Evolutionary conservation across 78 protist species (phyloP).

Genomic region (Trichosphaerium sp.): DNA sequence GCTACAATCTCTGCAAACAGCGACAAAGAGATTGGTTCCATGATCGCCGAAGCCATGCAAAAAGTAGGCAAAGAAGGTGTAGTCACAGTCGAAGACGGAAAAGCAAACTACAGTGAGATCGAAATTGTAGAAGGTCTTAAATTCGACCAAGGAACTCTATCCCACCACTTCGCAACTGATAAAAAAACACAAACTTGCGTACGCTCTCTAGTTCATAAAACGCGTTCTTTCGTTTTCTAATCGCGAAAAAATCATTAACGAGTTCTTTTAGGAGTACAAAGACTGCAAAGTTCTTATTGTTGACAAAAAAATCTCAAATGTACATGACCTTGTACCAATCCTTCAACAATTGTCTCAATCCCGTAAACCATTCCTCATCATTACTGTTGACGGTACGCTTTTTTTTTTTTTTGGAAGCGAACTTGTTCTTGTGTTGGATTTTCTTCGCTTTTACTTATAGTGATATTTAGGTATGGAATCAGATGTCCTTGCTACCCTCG

Average conservation of each 20-base stretch:
- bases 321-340: conserved; percentile 68
- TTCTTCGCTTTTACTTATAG: no score
- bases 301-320: conserved; percentile 61
- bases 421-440: no score
- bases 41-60: conserved; percentile 96
- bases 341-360: conserved; percentile 54
- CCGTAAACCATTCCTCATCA: conserved; percentile 74
- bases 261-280: conserved; percentile 57
- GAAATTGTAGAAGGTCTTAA: conserved; percentile 96
- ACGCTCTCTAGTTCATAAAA: neutral
- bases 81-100: conserved; percentile 96
- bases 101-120: conserved; percentile 86
- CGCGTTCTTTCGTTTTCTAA: neutral
- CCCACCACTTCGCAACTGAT: conserved; percentile 93
- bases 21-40: conserved; percentile 87
- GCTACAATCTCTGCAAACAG: conserved; percentile 99
- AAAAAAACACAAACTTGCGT: conserved; percentile 62
- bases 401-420: no score
- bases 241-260: neutral
- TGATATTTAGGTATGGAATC: conserved; percentile 79
- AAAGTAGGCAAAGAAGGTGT: conserved; percentile 97
- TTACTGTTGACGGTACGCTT: conserved; percentile 96
- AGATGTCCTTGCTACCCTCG: conserved; percentile 87
- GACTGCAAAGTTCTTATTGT: conserved; percentile 64
- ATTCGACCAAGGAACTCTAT: conserved; percentile 94